A percentile compares a stretch with the other conserved stretches of the same genome.
These are phyloP conservation scores for Parastagonospora nodorum DNA, from an alignment of 2,329 filamentous ascomycete genomes.

Conservation along the genomic window DNA sequence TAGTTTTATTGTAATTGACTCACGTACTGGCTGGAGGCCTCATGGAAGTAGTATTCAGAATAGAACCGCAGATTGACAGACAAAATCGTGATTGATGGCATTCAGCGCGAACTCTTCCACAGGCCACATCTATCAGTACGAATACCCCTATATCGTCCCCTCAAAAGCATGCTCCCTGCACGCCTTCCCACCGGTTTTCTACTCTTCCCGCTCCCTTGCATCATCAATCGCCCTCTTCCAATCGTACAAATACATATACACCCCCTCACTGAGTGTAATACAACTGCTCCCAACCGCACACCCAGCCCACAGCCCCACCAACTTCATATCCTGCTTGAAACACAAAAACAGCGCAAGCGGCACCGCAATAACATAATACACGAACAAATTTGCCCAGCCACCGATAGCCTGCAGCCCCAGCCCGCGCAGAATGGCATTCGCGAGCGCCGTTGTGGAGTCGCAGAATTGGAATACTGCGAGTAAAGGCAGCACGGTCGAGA, in stretches of 20 bases:
- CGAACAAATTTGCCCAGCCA: conserved; percentile 45
- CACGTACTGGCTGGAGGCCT: too few species aligned
- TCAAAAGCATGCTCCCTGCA: conserved; percentile 27
- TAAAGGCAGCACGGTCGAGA: conserved; percentile 40
- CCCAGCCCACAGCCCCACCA: conserved; percentile 46
- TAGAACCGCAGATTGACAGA: too few species aligned
- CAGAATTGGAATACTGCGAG: conserved; percentile 47
- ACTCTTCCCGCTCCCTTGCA: conserved; percentile 36
- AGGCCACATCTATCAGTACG: too few species aligned
- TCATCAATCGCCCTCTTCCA: conserved; percentile 41
- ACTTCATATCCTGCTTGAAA: conserved; percentile 41
- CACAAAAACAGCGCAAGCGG: conserved; percentile 45
- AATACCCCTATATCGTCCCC: too few species aligned
- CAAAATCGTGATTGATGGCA: too few species aligned
- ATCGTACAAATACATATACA: conserved; percentile 36
- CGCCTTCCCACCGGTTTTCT: neutral
- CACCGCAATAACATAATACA: conserved; percentile 47
- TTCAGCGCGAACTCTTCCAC: too few species aligned
- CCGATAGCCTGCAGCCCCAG: conserved; percentile 47
- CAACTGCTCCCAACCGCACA: conserved; percentile 40
- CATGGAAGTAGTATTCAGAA: too few species aligned
- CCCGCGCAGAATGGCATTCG: conserved; percentile 44
- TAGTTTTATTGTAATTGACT: too few species aligned
- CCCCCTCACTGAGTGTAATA: conserved; percentile 41
- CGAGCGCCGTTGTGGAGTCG: conserved; percentile 44